Percentiles rank a stretch among this genome's conserved stretches.
These are phyloP conservation scores for Biscogniauxia marginata DNA, from an alignment of 2,329 filamentous ascomycete species.

Conservation along the genomic window DNA sequence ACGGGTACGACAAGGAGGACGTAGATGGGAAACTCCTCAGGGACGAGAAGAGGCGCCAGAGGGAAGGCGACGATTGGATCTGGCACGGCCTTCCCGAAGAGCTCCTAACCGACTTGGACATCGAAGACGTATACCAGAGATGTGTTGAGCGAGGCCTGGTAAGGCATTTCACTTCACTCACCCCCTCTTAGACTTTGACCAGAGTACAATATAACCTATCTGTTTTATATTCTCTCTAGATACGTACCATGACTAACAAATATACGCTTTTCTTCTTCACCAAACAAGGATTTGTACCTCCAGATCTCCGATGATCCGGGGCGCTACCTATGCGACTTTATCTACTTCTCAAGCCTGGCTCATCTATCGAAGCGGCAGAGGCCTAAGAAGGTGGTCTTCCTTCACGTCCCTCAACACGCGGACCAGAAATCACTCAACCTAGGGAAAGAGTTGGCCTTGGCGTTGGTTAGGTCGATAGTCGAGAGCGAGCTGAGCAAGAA, in stretches of 20 bases:
- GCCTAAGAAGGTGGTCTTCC: constrained; percentile 59
- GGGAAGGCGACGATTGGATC: constrained; percentile 46
- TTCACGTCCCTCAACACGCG: constrained; percentile 67
- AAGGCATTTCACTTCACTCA: constrained; percentile 24
- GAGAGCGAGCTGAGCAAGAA: constrained; percentile 35
- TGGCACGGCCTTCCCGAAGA: constrained; percentile 56
- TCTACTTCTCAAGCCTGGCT: constrained; percentile 68
- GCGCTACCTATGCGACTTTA: constrained; percentile 75
- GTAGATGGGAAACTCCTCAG: constrained; percentile 62
- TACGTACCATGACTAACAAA: constrained; percentile 11
- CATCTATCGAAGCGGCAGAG: constrained; percentile 49
- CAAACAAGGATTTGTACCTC: constrained; percentile 39
- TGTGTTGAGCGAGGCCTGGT: constrained; percentile 56
- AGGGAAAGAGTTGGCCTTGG: constrained; percentile 52
- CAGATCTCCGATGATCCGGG: constrained; percentile 69
- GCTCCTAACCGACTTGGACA: constrained; percentile 55
- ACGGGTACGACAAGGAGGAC: constrained; percentile 69
- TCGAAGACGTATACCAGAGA: constrained; percentile 53
- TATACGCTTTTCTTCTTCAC: neutral
- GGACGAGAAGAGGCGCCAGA: constrained; percentile 42
- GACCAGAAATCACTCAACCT: constrained; percentile 46
- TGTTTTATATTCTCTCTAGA: neutral
- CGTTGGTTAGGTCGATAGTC: constrained; percentile 56
- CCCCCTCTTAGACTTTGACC: neutral
- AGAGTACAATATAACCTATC: constrained; percentile 1